Conservation (phyloP, 2,329 filamentous ascomycete genomes). For the Lasiodiplodia theobromae region DNA sequence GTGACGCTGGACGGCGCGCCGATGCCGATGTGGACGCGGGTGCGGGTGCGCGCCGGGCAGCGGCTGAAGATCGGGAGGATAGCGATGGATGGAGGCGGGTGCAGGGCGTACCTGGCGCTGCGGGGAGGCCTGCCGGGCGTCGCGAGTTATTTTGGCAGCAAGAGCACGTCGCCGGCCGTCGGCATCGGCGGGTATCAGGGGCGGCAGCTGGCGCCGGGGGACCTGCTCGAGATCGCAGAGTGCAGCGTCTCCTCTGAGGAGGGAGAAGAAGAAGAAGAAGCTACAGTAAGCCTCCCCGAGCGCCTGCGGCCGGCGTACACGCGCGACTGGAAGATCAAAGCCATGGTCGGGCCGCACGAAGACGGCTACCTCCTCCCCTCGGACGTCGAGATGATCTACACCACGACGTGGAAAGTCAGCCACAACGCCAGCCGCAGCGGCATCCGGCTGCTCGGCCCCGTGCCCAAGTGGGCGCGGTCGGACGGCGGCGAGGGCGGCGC, state of each 20-base stretch:
- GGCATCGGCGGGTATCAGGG: constrained; percentile 68
- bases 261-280: constrained; percentile 35
- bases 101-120: constrained; percentile 66
- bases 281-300: constrained; percentile 50
- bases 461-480: constrained; percentile 64
- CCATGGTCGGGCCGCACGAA: constrained; percentile 65
- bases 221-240: constrained; percentile 55
- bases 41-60: constrained; percentile 61
- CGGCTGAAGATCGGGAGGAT: constrained; percentile 63
- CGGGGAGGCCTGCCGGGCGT: constrained; percentile 62
- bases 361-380: constrained; percentile 60
- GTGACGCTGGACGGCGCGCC: constrained; percentile 58
- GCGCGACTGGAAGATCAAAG: constrained; percentile 60
- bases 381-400: constrained; percentile 65
- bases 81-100: constrained; percentile 52
- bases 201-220: constrained; percentile 61
- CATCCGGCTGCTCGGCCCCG: constrained; percentile 66
- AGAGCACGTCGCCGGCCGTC: constrained; percentile 65
- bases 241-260: constrained; percentile 35
- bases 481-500: constrained; percentile 69
- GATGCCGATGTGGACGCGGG: constrained; percentile 63
- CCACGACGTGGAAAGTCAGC: constrained; percentile 64
- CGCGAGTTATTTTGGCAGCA: constrained; percentile 65
- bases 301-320: constrained; percentile 58
- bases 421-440: constrained; percentile 68